Evolutionary conservation across 768 basidiomycete species (phyloP).

Genomic region (Serendipita sp.): DNA sequence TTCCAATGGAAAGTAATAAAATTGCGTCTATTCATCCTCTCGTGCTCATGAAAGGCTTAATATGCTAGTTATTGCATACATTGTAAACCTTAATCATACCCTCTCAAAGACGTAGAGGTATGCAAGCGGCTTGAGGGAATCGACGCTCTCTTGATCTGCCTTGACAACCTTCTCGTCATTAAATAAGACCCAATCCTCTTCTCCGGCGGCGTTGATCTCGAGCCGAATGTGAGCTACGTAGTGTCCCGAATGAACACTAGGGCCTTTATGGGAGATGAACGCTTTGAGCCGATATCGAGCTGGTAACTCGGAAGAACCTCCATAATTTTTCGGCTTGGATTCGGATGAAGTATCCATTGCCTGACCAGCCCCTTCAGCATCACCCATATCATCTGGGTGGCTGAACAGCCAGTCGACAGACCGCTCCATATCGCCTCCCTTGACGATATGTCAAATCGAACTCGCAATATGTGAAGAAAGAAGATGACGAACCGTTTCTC

Average conservation of each 20-base stretch:
- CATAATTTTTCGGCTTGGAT: constrained; percentile 13
- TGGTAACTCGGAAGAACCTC: constrained; percentile 48
- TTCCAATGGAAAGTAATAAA: no score
- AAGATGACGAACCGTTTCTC: constrained; percentile 51
- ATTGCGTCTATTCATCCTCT: no score
- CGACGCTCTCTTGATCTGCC: constrained; percentile 70
- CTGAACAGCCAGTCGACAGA: constrained; percentile 95
- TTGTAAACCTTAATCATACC: constrained; percentile 16
- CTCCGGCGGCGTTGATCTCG: constrained; percentile 18
- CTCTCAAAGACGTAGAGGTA: constrained; percentile 90
- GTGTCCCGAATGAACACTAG: constrained; percentile 86
- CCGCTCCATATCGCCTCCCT: constrained; percentile 64
- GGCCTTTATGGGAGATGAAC: constrained; percentile 95
- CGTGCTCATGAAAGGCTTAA: no score
- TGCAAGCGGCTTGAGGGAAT: constrained; percentile 64
- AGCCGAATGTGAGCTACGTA: constrained; percentile 68
- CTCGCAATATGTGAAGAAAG: not conserved
- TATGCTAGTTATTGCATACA: no score
- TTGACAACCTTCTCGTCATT: constrained; percentile 94
- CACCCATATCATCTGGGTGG: constrained; percentile 75
- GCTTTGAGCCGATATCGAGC: constrained; percentile 71
- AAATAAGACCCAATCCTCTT: constrained; percentile 71
- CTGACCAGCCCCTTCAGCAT: constrained; percentile 23
- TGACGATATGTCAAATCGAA: not conserved
- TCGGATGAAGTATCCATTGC: constrained; percentile 16